Conservation (phyloP, 2,329 filamentous ascomycete species). For the Fusarium austroafricanum region DNA sequence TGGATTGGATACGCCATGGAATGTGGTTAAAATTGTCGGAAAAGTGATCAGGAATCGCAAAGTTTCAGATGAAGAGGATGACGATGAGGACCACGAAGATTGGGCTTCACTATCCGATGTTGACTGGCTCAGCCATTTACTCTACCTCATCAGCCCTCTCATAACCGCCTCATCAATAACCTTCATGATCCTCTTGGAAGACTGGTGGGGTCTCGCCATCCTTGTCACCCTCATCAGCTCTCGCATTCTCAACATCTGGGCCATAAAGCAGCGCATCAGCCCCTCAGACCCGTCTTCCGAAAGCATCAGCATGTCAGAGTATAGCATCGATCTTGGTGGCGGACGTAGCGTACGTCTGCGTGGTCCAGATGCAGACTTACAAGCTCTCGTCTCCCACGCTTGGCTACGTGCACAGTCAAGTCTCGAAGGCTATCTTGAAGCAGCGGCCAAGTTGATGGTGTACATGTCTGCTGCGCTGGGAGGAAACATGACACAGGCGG, state of each 20-base stretch:
- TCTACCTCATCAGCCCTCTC: conserved; percentile 61
- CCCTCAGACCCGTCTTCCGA: conserved; percentile 3
- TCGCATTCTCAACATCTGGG: conserved; percentile 66
- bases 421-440: conserved; percentile 63
- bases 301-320: conserved; percentile 51
- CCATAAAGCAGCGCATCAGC: conserved; percentile 63
- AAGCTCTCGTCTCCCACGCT: conserved; percentile 66
- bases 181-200: conserved; percentile 59
- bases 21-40: conserved; percentile 34
- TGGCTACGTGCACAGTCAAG: conserved; percentile 67
- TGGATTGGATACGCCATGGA: conserved; percentile 37
- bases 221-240: conserved; percentile 63
- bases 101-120: conserved; percentile 47
- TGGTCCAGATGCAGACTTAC: conserved; percentile 66
- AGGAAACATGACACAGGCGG: conserved; percentile 65
- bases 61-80: conserved; percentile 19
- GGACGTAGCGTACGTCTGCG: conserved; percentile 64
- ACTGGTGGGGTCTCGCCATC: conserved; percentile 64
- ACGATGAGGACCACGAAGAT: conserved; percentile 37
- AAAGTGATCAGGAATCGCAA: conserved; percentile 16
- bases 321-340: conserved; percentile 64
- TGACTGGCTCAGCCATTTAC: conserved; percentile 60
- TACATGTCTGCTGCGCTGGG: conserved; percentile 67
- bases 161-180: conserved; percentile 59
- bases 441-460: conserved; percentile 66